phyloP scores from a whole-genome alignment of 768 basidiomycete genomes.

The Kwoniella sp. region DNA sequence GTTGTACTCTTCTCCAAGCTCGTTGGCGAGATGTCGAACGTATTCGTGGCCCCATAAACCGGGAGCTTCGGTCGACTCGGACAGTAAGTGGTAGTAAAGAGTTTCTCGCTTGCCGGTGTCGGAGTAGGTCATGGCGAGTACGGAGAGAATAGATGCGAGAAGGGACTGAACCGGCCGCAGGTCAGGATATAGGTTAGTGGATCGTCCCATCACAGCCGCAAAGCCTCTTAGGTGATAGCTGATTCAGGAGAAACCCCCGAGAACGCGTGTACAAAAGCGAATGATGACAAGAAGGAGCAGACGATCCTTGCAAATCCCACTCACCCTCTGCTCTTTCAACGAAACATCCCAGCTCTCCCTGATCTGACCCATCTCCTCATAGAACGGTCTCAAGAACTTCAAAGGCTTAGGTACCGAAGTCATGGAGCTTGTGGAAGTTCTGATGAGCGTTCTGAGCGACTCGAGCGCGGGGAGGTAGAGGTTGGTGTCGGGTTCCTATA shows the following conservation, averaged over 20 bases:
- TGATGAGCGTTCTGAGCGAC: constrained; percentile 86
- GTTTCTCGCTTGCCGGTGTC: constrained; percentile 97
- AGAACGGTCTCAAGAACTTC: constrained; percentile 95
- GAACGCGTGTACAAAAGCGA: no score
- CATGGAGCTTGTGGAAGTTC: constrained; percentile 97
- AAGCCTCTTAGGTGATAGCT: no score
- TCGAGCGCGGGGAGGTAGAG: constrained; percentile 89
- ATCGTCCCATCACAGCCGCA: no score
- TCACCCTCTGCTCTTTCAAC: constrained; percentile 59
- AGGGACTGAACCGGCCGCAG: constrained; percentile 64
- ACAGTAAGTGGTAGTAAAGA: constrained; percentile 84
- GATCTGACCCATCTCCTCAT: constrained; percentile 78
- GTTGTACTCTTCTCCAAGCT: constrained; percentile 87
- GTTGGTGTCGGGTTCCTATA: constrained; percentile 82
- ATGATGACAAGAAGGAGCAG: no score
- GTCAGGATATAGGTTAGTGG: neutral
- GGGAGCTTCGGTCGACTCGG: constrained; percentile 69
- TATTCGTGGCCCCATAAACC: constrained; percentile 99
- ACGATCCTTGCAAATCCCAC: no score
- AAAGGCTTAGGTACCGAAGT: constrained; percentile 98
- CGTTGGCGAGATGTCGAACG: constrained; percentile 91
- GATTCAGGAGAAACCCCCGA: no score
- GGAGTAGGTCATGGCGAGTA: constrained; percentile 98
- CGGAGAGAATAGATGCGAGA: constrained; percentile 95
- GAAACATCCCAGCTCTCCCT: constrained; percentile 73